phyloP scores from a whole-genome alignment of 169 alveolate genomes.

The Plasmodium reichenowi region DNA sequence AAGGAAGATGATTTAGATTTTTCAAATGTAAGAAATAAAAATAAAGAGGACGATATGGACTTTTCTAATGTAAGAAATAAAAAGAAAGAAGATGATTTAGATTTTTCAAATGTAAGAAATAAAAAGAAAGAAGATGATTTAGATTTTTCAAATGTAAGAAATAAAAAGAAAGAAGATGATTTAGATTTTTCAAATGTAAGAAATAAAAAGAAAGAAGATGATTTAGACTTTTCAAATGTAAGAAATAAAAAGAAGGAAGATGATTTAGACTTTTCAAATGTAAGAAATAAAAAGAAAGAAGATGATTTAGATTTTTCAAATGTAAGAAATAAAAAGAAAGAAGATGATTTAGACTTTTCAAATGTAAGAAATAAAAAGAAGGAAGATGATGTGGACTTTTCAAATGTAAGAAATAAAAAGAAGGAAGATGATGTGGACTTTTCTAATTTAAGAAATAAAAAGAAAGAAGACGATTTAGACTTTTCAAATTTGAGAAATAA shows the following conservation, averaged over 20 bases:
- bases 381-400: slow-evolving; percentile 24
- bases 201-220: slow-evolving; percentile 14
- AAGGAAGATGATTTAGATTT: slow-evolving; percentile 25
- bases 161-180: slow-evolving; percentile 1
- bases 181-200: neutral
- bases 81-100: slow-evolving; percentile 16
- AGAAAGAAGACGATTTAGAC: slow-evolving; percentile 20
- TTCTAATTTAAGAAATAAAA: slow-evolving; percentile 16
- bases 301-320: slow-evolving; percentile 10
- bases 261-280: slow-evolving; percentile 20
- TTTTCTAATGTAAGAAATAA: slow-evolving; percentile 22
- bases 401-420: slow-evolving; percentile 11
- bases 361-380: slow-evolving; percentile 18
- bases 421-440: slow-evolving; percentile 21
- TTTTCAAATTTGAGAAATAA: slow-evolving; percentile 15
- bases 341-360: slow-evolving; percentile 18
- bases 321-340: slow-evolving; percentile 21
- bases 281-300: slow-evolving; percentile 27
- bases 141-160: slow-evolving; percentile 13
- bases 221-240: slow-evolving; percentile 16
- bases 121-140: slow-evolving; percentile 26
- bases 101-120: slow-evolving; percentile 14
- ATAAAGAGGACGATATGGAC: slow-evolving; percentile 6
- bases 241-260: slow-evolving; percentile 18
- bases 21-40: slow-evolving; percentile 11